Base-by-base conservation (phyloP, 441 rosid species). In the Geranium incanum region DNA sequence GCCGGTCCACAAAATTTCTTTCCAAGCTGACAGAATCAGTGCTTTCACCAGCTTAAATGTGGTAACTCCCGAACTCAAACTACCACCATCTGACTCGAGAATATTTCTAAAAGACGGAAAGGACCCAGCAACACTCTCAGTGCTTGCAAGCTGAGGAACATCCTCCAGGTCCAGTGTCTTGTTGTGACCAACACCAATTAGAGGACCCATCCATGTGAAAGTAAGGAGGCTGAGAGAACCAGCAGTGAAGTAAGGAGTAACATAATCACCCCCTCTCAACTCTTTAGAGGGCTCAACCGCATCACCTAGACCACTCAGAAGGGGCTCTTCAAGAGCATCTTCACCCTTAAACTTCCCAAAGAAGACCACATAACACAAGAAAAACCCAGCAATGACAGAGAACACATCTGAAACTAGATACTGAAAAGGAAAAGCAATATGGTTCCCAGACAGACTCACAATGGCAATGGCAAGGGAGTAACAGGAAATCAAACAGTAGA, bases 201-300 rank as follows among this genome's bases (percentile, higher is more conserved):
- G 75, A 71, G 90, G 83, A 68, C 81, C 81, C 84, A 89, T 74
- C 97, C 95, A 88, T 52, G 93, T 86, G 86, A 94, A 90, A 43
- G 89, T 84, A 67, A 86, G 73, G 65, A 80, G 64, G 68, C 87
- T 85, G 69, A 88, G 78, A 63, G 82, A 62, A 59, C 93, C 82
- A 67, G 91, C 96, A 68, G 81, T 84, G 7, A 92, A 78, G 72
- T 80, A 91, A 50, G 89, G 89, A 50, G 86, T 83, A 36, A 73
- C 81, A 18, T 41, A 78, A 65, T 80, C 91, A 68, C 81, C 80
- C 57, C 86, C 89, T 75, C 71, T 78, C 19, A 55, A 37, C 76
- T 81, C 85, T 59, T 60, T 77, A 21, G 74, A 38, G 33, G 33
- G 33, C 50, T 74, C 84, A 9, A 38, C 74, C 33, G 33, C 33